Percentiles rank a stretch among this genome's conserved stretches.
Evolutionary conservation across 768 basidiomycete genomes (phyloP).

Genomic region (Cytidiella melzeri): DNA sequence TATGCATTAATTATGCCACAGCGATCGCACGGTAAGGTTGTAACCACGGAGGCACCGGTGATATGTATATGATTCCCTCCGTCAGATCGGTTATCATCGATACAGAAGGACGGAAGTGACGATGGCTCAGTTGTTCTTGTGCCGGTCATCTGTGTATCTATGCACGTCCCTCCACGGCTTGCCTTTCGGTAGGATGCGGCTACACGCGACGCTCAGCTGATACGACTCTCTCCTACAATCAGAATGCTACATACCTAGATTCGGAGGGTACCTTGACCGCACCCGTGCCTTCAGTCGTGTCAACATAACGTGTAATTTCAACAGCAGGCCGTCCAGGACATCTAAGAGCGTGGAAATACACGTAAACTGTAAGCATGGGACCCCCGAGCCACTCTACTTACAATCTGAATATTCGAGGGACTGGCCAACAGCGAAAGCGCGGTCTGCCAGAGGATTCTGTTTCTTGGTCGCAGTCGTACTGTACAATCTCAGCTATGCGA

Average conservation of each 20-base stretch:
- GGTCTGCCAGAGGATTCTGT: constrained; percentile 20
- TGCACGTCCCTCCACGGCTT: constrained; percentile 18
- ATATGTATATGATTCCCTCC: background rate
- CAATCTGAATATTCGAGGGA: constrained; percentile 73
- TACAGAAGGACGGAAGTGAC: background rate
- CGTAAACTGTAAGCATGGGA: no score
- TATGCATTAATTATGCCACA: no score
- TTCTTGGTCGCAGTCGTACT: constrained; percentile 55
- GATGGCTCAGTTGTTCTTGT: no score
- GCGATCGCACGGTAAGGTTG: no score
- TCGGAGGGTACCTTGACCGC: constrained; percentile 9
- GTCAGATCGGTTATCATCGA: background rate
- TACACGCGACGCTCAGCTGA: constrained; percentile 1
- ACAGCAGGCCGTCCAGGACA: constrained; percentile 61
- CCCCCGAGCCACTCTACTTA: no score
- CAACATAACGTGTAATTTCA: constrained; percentile 14
- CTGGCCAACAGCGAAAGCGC: constrained; percentile 57
- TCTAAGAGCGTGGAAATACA: constrained; percentile 38
- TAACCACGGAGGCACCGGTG: background rate
- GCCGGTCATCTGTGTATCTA: background rate
- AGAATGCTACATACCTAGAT: constrained; percentile 4
- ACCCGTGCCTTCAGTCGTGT: constrained; percentile 8
- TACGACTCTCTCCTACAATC: background rate
- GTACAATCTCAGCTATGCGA: constrained; percentile 63
- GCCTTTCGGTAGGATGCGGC: constrained; percentile 18